phyloP scores from a whole-genome alignment of 352 stramenopile genomes.

The Hyaloperonospora arabidopsidis region DNA sequence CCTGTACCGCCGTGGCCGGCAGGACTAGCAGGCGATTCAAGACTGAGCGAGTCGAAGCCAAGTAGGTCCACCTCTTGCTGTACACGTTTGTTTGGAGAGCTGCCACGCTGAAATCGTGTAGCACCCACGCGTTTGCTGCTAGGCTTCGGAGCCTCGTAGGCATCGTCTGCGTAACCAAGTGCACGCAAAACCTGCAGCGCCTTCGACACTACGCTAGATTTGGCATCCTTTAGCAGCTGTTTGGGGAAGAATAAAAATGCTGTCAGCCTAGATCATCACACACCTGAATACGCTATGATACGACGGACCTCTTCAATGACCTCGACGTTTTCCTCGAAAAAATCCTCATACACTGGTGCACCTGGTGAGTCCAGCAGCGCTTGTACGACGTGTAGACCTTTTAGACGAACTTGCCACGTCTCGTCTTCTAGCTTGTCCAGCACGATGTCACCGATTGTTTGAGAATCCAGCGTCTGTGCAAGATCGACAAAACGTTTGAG shows the following conservation, averaged over 20 bases:
- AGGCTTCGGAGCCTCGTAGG: constrained; percentile 7
- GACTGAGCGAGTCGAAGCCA: constrained; percentile 51
- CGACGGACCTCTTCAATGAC: constrained; percentile 58
- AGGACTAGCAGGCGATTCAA: constrained; percentile 30
- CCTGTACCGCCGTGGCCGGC: constrained; percentile 5
- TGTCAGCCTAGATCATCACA: not conserved
- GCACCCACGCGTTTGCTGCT: constrained; percentile 9
- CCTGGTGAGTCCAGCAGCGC: constrained; percentile 67
- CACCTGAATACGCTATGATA: not conserved
- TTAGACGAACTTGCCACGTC: constrained; percentile 75
- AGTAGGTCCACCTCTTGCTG: constrained; percentile 73
- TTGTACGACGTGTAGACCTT: constrained; percentile 74
- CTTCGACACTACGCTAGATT: constrained; percentile 73
- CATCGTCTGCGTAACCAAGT: constrained; percentile 57
- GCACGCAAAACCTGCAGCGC: constrained; percentile 57
- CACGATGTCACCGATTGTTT: constrained; percentile 80
- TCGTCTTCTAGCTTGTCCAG: constrained; percentile 82
- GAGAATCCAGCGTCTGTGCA: constrained; percentile 74
- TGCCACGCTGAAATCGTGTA: constrained; percentile 17
- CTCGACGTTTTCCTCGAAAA: constrained; percentile 80
- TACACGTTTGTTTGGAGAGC: constrained; percentile 11
- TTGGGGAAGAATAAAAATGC: not conserved
- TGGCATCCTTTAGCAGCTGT: constrained; percentile 62
- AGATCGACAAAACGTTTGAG: constrained; percentile 82
- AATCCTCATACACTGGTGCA: constrained; percentile 57